Conservation (phyloP, 2,329 filamentous ascomycete genomes). For the Ceratocystis alfenasii region DNA sequence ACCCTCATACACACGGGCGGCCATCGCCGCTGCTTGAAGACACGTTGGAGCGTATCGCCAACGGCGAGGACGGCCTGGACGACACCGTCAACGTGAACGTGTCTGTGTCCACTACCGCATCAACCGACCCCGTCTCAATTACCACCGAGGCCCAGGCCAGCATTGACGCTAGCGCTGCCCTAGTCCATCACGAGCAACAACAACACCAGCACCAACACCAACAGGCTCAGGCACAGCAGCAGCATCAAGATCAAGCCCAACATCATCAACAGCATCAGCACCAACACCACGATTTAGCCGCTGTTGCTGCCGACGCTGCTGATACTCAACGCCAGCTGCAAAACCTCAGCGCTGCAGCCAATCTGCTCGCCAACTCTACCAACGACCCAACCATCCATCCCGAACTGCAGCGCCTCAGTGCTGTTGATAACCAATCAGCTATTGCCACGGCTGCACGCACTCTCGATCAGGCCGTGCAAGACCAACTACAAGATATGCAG, state of each 20-base stretch:
- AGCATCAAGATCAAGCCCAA: constrained; percentile 17
- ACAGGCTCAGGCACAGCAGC: constrained; percentile 19
- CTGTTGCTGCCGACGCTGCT: constrained; percentile 16
- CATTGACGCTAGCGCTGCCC: not conserved
- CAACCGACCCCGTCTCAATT: not conserved
- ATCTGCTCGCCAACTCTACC: constrained; percentile 28
- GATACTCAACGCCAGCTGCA: constrained; percentile 22
- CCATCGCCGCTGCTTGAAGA: constrained; percentile 20
- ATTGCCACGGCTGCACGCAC: constrained; percentile 11
- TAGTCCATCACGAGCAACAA: constrained; percentile 12
- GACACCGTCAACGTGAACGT: constrained; percentile 5
- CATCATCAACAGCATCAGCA: constrained; percentile 22
- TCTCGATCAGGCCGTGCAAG: constrained; percentile 24
- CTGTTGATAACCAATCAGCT: constrained; percentile 12
- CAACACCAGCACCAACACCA: constrained; percentile 18
- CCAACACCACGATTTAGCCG: constrained; percentile 20
- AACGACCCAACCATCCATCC: constrained; percentile 25
- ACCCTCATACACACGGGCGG: not conserved
- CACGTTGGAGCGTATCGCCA: constrained; percentile 16
- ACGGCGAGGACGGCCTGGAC: constrained; percentile 7
- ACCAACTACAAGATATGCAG: constrained; percentile 23
- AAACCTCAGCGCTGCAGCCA: constrained; percentile 25
- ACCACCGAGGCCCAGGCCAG: not conserved
- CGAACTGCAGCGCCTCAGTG: constrained; percentile 26
- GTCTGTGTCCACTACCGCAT: not conserved